These are phyloP conservation scores for Helotiales sp. DNA, from an alignment of 2,329 filamentous ascomycete genomes.

Conservation along the genomic window DNA sequence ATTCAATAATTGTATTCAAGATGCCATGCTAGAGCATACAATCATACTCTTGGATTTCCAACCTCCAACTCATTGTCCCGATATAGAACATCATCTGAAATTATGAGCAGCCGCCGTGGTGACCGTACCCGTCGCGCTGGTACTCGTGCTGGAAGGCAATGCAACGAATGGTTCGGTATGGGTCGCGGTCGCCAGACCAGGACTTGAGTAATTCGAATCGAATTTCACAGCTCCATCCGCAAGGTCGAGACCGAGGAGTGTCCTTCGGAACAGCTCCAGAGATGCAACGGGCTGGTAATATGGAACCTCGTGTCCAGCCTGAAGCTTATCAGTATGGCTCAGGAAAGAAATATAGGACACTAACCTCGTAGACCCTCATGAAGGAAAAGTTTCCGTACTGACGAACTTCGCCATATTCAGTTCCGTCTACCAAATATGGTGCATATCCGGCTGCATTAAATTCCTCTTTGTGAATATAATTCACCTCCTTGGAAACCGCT, in stretches of 20 bases:
- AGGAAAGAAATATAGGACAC: neutral
- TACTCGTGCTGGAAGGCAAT: slow-evolving; percentile 17
- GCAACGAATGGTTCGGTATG: slow-evolving; percentile 23
- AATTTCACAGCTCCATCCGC: slow-evolving; percentile 44
- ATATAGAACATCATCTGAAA: neutral
- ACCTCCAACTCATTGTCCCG: too few species aligned
- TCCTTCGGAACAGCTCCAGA: slow-evolving; percentile 32
- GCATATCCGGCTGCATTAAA: slow-evolving; percentile 58
- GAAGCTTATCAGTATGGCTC: neutral
- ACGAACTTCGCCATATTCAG: slow-evolving; percentile 56
- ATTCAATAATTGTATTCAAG: too few species aligned
- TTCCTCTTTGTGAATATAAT: slow-evolving; percentile 42
- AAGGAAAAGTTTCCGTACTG: slow-evolving; percentile 54
- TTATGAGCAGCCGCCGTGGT: slow-evolving; percentile 5
- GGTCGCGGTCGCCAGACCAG: slow-evolving; percentile 22
- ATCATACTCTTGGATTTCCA: too few species aligned
- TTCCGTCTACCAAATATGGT: slow-evolving; percentile 54
- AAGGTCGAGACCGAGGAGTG: slow-evolving; percentile 30
- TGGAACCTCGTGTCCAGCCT: slow-evolving; percentile 27
- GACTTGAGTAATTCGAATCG: slow-evolving; percentile 22
- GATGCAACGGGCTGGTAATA: slow-evolving; percentile 29
- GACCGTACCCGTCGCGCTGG: neutral
- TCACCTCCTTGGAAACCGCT: slow-evolving; percentile 53
- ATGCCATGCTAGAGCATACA: too few species aligned
- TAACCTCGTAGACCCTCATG: slow-evolving; percentile 29